These are phyloP conservation scores for Opeltia flavorubescens DNA, from an alignment of 495 filamentous ascomycete genomes.

Conservation along the genomic window DNA sequence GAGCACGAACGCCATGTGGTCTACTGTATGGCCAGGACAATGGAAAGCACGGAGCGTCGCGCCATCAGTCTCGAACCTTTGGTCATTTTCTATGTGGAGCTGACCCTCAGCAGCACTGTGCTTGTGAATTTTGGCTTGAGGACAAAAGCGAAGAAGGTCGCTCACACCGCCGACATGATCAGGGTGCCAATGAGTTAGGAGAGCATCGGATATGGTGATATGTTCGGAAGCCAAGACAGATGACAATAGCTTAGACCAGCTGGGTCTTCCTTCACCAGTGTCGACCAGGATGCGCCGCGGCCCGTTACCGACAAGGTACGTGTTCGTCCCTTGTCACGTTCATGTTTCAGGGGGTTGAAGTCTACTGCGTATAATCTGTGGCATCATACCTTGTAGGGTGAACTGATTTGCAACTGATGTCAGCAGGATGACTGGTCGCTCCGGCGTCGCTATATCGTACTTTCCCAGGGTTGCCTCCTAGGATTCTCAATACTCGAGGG, in stretches of 20 bases:
- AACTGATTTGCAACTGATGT: conserved; percentile 25
- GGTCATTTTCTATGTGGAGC: conserved; percentile 47
- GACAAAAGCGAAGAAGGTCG: conserved; percentile 49
- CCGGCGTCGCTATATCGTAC: too few relatives aligned
- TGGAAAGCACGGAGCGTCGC: conserved; percentile 61
- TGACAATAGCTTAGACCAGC: conserved; percentile 45
- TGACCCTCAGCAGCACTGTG: conserved; percentile 28
- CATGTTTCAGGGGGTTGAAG: conserved; percentile 1
- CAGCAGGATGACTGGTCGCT: background rate
- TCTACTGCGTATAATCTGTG: background rate
- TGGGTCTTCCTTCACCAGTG: conserved; percentile 55
- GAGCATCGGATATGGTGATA: conserved; percentile 43
- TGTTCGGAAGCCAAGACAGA: conserved; percentile 49
- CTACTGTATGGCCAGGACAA: conserved; percentile 74
- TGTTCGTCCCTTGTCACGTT: conserved; percentile 58
- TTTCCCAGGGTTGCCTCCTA: conserved; percentile 73
- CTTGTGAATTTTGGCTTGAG: conserved; percentile 39
- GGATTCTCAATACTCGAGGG: conserved; percentile 52
- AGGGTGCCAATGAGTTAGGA: conserved; percentile 83
- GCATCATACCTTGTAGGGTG: conserved; percentile 33
- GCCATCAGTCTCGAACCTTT: conserved; percentile 60
- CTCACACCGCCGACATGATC: conserved; percentile 69
- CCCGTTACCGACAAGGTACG: conserved; percentile 68
- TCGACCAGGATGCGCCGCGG: conserved; percentile 58
- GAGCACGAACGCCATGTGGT: conserved; percentile 66